phyloP scores from a whole-genome alignment of 495 filamentous ascomycete species.

The Hypomontagnella submonticulosa region DNA sequence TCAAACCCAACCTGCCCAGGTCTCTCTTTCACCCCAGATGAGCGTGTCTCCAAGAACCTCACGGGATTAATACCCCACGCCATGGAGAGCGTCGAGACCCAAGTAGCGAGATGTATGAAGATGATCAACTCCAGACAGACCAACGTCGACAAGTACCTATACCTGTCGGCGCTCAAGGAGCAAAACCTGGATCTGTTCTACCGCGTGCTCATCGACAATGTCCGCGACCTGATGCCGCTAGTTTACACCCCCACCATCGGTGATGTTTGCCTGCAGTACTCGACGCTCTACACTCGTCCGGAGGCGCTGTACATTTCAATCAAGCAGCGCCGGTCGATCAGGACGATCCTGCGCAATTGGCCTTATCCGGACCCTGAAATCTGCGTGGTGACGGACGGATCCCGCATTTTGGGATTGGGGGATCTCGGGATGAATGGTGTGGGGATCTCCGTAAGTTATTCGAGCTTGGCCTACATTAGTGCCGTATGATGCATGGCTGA shows the following conservation, averaged over 20 bases:
- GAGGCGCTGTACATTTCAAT: conserved; percentile 95
- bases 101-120: conserved; percentile 66
- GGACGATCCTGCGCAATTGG: conserved; percentile 88
- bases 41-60: conserved; percentile 66
- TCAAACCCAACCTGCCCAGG: conserved; percentile 53
- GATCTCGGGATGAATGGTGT: conserved; percentile 98
- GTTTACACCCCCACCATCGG: conserved; percentile 99
- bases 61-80: conserved; percentile 68
- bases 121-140: conserved; percentile 80
- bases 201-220: conserved; percentile 87
- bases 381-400: conserved; percentile 96
- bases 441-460: conserved; percentile 87
- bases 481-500: conserved; percentile 30
- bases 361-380: conserved; percentile 89
- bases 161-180: conserved; percentile 86
- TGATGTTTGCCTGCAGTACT: conserved; percentile 95
- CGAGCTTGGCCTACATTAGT: conserved; percentile 28
- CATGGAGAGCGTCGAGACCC: conserved; percentile 64
- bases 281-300: conserved; percentile 92
- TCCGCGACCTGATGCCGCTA: conserved; percentile 89
- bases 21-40: conserved; percentile 66
- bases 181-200: conserved; percentile 96
- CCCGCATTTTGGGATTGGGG: conserved; percentile 93
- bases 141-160: conserved; percentile 92
- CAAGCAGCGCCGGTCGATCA: conserved; percentile 85